phyloP scores from a whole-genome alignment of 805 yeast genomes.

The Suhomyces emberorum region DNA sequence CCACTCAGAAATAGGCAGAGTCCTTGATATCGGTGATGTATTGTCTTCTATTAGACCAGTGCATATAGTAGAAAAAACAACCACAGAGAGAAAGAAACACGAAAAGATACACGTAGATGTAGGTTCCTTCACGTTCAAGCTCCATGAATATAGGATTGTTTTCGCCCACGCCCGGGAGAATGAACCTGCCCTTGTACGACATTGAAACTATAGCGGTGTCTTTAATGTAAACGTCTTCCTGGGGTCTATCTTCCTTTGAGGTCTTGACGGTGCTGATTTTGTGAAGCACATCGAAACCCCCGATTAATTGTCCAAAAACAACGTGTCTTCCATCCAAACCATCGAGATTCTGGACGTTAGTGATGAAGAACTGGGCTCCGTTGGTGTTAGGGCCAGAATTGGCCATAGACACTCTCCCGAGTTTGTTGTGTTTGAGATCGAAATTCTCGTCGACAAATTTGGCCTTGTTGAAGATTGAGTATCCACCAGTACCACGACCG shows the following conservation, averaged over 20 bases:
- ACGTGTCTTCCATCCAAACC: slow-evolving; percentile 23
- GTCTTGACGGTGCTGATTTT: slow-evolving; percentile 11
- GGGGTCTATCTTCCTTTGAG: slow-evolving; percentile 11
- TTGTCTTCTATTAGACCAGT: slow-evolving; percentile 20
- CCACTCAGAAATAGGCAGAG: slow-evolving; percentile 14
- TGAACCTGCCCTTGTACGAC: background rate
- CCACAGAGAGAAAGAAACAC: slow-evolving; percentile 9
- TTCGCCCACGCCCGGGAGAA: no score
- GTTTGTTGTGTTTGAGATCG: slow-evolving; percentile 19
- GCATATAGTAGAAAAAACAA: slow-evolving; percentile 11
- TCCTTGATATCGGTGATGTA: slow-evolving; percentile 24
- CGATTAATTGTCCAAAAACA: slow-evolving; percentile 26
- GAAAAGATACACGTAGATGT: slow-evolving; percentile 11
- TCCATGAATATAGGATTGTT: slow-evolving; percentile 5
- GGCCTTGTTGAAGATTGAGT: slow-evolving; percentile 12
- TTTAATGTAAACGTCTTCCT: slow-evolving; percentile 14
- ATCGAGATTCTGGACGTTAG: slow-evolving; percentile 14
- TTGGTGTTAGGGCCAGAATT: slow-evolving; percentile 22
- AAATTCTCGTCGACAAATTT: slow-evolving; percentile 21
- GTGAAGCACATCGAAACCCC: slow-evolving; percentile 22
- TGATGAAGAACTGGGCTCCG: slow-evolving; percentile 23
- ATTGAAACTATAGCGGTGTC: slow-evolving; percentile 6
- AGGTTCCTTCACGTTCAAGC: slow-evolving; percentile 6
- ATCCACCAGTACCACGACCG: slow-evolving; percentile 16
- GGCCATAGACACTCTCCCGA: slow-evolving; percentile 27